A percentile compares a stretch with the other conserved stretches of the same genome.
Conservation (phyloP, 345 rosid genomes). For the Ceriops tagal region DNA sequence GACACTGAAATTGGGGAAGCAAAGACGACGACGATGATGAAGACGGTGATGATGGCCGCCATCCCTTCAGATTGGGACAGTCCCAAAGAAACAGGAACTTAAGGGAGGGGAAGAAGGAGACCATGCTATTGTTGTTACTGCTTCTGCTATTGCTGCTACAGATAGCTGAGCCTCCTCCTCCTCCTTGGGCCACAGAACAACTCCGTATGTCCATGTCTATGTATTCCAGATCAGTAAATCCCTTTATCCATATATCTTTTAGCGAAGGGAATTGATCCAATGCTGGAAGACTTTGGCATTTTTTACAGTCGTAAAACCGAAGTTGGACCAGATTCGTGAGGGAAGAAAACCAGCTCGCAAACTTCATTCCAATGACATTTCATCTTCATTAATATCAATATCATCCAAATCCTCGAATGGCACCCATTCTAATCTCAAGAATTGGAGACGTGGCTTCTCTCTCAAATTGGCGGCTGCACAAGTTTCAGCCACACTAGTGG, state of each 20-base stretch:
- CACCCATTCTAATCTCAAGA: slow-evolving; percentile 13
- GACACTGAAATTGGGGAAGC: too few relatives aligned
- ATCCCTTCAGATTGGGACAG: neutral
- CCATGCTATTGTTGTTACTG: too few relatives aligned
- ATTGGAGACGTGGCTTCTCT: slow-evolving; percentile 7
- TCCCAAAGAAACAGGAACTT: neutral
- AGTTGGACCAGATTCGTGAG: neutral
- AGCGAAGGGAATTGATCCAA: slow-evolving; percentile 14
- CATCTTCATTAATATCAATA: neutral
- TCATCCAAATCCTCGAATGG: neutral
- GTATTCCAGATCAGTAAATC: slow-evolving; percentile 10
- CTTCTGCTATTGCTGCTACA: too few relatives aligned
- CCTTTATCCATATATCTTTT: neutral
- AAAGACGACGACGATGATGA: too few relatives aligned
- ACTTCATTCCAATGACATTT: too few relatives aligned
- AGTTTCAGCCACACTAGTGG: too few relatives aligned
- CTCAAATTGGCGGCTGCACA: slow-evolving; percentile 8
- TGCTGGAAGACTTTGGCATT: slow-evolving; percentile 4
- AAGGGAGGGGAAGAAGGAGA: slow-evolving; percentile 7
- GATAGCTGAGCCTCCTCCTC: too few relatives aligned
- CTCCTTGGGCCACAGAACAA: too few relatives aligned
- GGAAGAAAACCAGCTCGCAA: too few relatives aligned
- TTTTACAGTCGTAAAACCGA: neutral
- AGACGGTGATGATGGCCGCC: too few relatives aligned
- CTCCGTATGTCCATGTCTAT: neutral